These are phyloP conservation scores for Petasospora rhodanensis DNA, from an alignment of 1,139 yeast genomes.

Conservation along the genomic window DNA sequence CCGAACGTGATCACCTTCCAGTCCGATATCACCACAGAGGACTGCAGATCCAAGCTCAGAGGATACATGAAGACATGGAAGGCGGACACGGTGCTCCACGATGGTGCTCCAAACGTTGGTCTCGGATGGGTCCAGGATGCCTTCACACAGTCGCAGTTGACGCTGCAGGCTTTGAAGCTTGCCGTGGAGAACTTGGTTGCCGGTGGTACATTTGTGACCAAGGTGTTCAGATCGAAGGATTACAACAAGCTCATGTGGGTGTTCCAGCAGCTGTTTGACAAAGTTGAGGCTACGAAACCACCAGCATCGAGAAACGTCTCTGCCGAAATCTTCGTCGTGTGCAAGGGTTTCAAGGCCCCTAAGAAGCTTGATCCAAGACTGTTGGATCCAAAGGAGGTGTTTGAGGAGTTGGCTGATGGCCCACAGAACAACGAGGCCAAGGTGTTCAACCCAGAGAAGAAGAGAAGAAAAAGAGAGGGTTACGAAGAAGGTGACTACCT, in stretches of 20 bases:
- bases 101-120: slow-evolving; percentile 99
- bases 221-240: slow-evolving; percentile 95
- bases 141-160: slow-evolving; percentile 93
- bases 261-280: slow-evolving; percentile 89
- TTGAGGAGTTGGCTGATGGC: slow-evolving; percentile 81
- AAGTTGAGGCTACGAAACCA: slow-evolving; percentile 97
- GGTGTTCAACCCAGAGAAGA: slow-evolving; percentile 89
- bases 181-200: slow-evolving; percentile 91
- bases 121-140: slow-evolving; percentile 99
- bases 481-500: slow-evolving; percentile 92
- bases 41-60: slow-evolving; percentile 87
- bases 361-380: slow-evolving; percentile 89
- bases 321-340: slow-evolving; percentile 96
- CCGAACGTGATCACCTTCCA: slow-evolving; percentile 94
- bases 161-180: slow-evolving; percentile 84
- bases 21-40: slow-evolving; percentile 96
- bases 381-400: slow-evolving; percentile 87
- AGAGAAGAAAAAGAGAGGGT: slow-evolving; percentile 90
- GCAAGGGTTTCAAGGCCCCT: slow-evolving; percentile 95
- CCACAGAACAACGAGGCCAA: slow-evolving; percentile 85
- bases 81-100: slow-evolving; percentile 96
- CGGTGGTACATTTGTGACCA: slow-evolving; percentile 97
- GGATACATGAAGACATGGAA: slow-evolving; percentile 99
- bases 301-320: slow-evolving; percentile 98
- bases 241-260: slow-evolving; percentile 97